phyloP scores from a whole-genome alignment of 2,329 filamentous ascomycete species.

The Didymella pinodella region DNA sequence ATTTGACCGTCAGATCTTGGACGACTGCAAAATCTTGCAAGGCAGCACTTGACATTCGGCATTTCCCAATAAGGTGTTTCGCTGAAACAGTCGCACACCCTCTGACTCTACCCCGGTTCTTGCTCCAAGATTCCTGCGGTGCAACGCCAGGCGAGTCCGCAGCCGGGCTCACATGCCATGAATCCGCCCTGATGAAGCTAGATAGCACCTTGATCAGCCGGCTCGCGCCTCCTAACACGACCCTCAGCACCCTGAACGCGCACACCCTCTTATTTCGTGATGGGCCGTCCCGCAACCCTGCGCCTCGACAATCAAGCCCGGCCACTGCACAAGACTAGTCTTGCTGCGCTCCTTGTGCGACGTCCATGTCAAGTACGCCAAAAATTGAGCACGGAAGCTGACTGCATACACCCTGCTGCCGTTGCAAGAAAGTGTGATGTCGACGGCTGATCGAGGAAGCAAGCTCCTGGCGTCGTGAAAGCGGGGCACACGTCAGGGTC shows the following conservation, averaged over 20 bases:
- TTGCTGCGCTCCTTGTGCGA: slow-evolving; percentile 4
- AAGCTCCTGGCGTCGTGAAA: slow-evolving; percentile 9
- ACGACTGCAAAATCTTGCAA: not conserved
- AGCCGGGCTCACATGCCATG: slow-evolving; percentile 7
- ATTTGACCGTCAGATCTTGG: not conserved
- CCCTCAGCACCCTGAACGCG: not conserved
- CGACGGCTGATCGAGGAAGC: slow-evolving; percentile 7
- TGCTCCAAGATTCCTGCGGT: slow-evolving; percentile 12
- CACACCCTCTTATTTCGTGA: slow-evolving; percentile 6
- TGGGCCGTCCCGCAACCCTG: slow-evolving; percentile 15
- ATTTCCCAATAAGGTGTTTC: slow-evolving; percentile 12
- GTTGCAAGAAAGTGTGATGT: slow-evolving; percentile 12
- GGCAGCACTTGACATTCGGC: slow-evolving; percentile 2
- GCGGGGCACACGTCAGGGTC: slow-evolving; percentile 22
- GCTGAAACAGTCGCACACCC: slow-evolving; percentile 30
- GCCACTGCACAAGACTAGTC: not conserved
- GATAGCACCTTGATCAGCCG: slow-evolving; percentile 18
- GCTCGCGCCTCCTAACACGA: slow-evolving; percentile 2
- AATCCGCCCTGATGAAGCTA: not conserved
- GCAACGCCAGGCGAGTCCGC: slow-evolving; percentile 13
- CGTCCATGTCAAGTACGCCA: not conserved
- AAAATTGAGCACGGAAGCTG: slow-evolving; percentile 5
- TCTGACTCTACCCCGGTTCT: slow-evolving; percentile 20
- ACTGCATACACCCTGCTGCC: slow-evolving; percentile 7
- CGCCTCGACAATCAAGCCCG: slow-evolving; percentile 6